Base-by-base conservation (phyloP, 2,329 filamentous ascomycete species). In the Drechslerella coelobrocha region DNA sequence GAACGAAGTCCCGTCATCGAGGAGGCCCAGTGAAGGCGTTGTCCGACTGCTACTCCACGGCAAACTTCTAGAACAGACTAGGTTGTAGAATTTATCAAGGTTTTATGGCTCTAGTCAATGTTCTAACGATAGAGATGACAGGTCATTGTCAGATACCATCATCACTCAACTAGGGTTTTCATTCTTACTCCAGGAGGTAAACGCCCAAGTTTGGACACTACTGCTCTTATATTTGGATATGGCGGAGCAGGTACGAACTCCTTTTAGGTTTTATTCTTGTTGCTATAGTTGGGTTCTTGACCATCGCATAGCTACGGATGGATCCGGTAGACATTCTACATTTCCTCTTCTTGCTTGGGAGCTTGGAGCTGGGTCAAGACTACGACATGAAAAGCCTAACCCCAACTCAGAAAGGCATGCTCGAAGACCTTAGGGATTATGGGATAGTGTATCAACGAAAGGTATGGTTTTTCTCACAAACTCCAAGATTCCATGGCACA, bases 81-180 rank as follows among this genome's bases (percentile, higher is more conserved):
- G 10, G 68, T 66, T 31, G 79, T 79, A 34, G 14, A 23, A 5
- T 17, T 45, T 3, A 45, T 19, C 17, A 23, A 21, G 37, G 5
- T 3, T 17, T 10, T 21, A 19, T 6, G 19, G 19, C 19, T 23
- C 10, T 5, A 6, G 19, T 5, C 41, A 19, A 19, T 10, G 12
- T 3, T 45, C 41, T 45, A 19, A 45, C 19, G 14, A 45, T 5
- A 5, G 21, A 27, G n/a, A 51, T 12, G 23, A 23, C 19, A 59
- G 54, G 39, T 29, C 31, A 12, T 24, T 29, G 21, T 80, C 23
- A 79, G 80, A 60, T 23, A 83, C 91, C 8, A 86, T 85, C 59
- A 99, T 99, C 76, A 99, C 94, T 0, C 88, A 96, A 77, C 87
- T 90, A 1, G 94, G 94, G 6, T 99, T 99, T 78, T 92, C 91